phyloP scores from a whole-genome alignment of 169 alveolate genomes.

The Plasmodium yoelii region DNA sequence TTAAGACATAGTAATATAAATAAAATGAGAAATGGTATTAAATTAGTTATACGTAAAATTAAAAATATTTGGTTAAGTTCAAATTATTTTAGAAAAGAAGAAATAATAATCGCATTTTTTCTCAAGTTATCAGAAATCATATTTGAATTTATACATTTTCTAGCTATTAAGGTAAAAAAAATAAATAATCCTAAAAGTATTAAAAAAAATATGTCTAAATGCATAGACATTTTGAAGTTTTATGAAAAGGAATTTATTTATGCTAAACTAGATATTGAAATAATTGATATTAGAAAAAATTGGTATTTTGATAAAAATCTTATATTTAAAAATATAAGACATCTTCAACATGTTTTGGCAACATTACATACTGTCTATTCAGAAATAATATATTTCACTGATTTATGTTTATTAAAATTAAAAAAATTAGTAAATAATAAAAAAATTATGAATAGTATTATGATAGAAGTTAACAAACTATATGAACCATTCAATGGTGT shows the following conservation, averaged over 20 bases:
- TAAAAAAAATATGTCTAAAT: slow-evolving; percentile 50
- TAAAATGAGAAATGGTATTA: slow-evolving; percentile 71
- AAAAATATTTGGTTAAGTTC: slow-evolving; percentile 75
- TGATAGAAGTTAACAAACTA: slow-evolving; percentile 54
- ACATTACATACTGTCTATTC: slow-evolving; percentile 70
- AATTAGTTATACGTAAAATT: slow-evolving; percentile 53
- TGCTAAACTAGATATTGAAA: slow-evolving; percentile 73
- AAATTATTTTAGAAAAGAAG: slow-evolving; percentile 73
- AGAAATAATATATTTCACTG: slow-evolving; percentile 75
- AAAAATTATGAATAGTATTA: slow-evolving; percentile 59
- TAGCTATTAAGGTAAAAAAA: slow-evolving; percentile 64
- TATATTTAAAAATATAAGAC: slow-evolving; percentile 65
- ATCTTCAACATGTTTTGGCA: slow-evolving; percentile 60
- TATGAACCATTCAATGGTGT: slow-evolving; percentile 72
- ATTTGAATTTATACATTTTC: slow-evolving; percentile 63
- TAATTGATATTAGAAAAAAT: slow-evolving; percentile 65
- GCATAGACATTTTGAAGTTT: slow-evolving; percentile 62
- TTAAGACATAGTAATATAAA: slow-evolving; percentile 37
- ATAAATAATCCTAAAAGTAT: slow-evolving; percentile 60
- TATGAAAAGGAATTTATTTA: slow-evolving; percentile 75
- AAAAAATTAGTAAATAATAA: slow-evolving; percentile 69
- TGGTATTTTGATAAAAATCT: slow-evolving; percentile 72
- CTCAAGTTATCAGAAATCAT: slow-evolving; percentile 46
- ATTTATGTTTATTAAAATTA: slow-evolving; percentile 70
- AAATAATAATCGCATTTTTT: slow-evolving; percentile 62